Conservation (phyloP, 2,329 filamentous ascomycete genomes). For the Aspergillus versicolor region DNA sequence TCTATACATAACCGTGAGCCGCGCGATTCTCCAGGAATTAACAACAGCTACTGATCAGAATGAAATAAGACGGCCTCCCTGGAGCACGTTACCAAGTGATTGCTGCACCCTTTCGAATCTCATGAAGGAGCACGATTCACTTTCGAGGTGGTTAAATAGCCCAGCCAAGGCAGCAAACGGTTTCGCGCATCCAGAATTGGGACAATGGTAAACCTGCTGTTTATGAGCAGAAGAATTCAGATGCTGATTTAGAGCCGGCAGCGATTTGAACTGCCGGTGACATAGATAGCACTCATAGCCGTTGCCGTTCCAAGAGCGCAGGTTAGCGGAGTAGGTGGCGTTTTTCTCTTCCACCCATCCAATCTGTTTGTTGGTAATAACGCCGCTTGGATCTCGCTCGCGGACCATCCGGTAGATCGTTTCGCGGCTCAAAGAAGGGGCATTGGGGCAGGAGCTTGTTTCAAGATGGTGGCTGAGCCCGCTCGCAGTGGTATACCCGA, state of each 20-base stretch:
- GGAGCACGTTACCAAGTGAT: neutral
- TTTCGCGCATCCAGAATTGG: conserved; percentile 37
- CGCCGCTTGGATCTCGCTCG: conserved; percentile 46
- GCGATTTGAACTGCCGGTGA: conserved; percentile 40
- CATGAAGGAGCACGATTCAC: conserved; percentile 42
- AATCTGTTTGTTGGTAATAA: conserved; percentile 55
- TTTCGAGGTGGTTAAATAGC: conserved; percentile 49
- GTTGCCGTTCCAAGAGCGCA: conserved; percentile 46
- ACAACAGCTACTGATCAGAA: neutral
- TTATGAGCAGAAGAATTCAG: conserved; percentile 54
- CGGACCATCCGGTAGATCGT: conserved; percentile 49
- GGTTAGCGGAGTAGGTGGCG: conserved; percentile 39
- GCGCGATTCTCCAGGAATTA: no score
- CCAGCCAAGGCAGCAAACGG: conserved; percentile 42
- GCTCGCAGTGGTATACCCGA: conserved; percentile 49
- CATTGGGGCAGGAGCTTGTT: conserved; percentile 50
- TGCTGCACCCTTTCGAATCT: conserved; percentile 36
- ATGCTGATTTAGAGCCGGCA: conserved; percentile 50
- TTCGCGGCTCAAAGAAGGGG: conserved; percentile 49
- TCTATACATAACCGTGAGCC: no score
- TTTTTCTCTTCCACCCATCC: conserved; percentile 41
- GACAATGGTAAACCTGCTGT: conserved; percentile 48
- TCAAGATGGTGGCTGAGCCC: conserved; percentile 60
- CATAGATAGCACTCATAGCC: conserved; percentile 58
- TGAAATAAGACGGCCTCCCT: neutral